Base-by-base conservation (phyloP, 257 asterid genomes). In the Capsicum chinense region DNA sequence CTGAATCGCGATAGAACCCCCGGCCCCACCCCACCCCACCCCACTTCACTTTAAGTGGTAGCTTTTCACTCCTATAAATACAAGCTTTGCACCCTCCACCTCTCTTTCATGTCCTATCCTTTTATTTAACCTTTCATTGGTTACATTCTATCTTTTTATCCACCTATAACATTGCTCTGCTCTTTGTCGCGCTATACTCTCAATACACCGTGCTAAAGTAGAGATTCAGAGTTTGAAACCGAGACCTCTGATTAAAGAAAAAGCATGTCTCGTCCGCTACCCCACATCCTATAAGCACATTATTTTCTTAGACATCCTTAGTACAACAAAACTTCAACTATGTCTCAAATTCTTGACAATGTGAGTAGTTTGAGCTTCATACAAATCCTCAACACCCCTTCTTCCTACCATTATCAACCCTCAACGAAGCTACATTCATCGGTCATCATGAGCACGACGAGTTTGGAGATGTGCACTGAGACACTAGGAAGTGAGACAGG, bases 391-490 rank as follows among this genome's bases (percentile, higher is more conserved):
- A 69, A 86, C 1, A 87, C 73, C 52, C 37, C 67, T 63, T 15
- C 85, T 26, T 5, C 73, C 4, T 60, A 11, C 56, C 14, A 10
- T 26, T 63, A 17, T 68, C 74, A 87, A 58, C 44, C 93, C 5
- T 92, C 90, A 0, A 86, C 59, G 8, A 90, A 89, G 85, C 84
- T 71, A 42, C 86, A 95, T 10, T 8, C 85, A 39, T 7, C 86
- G 44, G 44, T 85, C 52, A 50, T 86, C 0, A 86, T 94, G 15
- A 95, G 90, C 90, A 16, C 89, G 3, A 89, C 57, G 39, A 93
- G 95, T 87, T 88, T 95, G 54, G 95, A 94, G 83, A 90, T 94
- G 97, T 94, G 98, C 89, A 95, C 99, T 0, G 98, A 95, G 85
- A 89, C 92, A 86, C 80, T 95, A 67, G 95, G 98, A 3, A 83